Base-by-base conservation (phyloP, 768 basidiomycete species). In the Lentinula sp. region DNA sequence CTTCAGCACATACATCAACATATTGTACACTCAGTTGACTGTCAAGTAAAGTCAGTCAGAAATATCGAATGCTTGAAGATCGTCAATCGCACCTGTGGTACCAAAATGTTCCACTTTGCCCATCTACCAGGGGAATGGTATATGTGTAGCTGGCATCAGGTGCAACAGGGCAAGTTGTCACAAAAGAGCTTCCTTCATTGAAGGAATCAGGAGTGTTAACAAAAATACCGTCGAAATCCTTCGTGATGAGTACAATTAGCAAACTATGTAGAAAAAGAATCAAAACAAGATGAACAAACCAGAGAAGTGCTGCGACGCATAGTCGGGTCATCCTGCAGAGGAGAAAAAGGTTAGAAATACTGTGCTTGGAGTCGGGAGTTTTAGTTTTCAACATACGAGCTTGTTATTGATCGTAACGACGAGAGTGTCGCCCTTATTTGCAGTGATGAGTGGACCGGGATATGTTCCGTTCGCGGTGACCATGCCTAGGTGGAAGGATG, bases 361-460 rank as follows among this genome's bases (percentile, higher is more conserved):
- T 54, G 13, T 40, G 7, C 34, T 23, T 18, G n/a, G 42, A 35
- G 40, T 46, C 28, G 46, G 35, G n/a, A 50, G 46, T 55, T 39
- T n/a, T 0, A 28, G 28, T 28, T 28, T 28, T 28, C 28, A 28
- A n/a, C 81, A 69, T 37, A 69, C 70, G 42, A 84, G 71, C 37
- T 65, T 52, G 60, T 84, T 80, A 42, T 75, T 70, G 18, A 84
- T 77, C 16, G 76, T 79, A 46, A 84, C 71, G 21, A 59, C 57
- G 55, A 82, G 75, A 32, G 69, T 69, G 53, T 78, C 73, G 5
- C 80, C 77, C 61, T 82, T 85, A 23, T 72, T 69, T 18, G 67
- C 68, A 5, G 64, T 68, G 64, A 85, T 78, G 51, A 78, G 64
- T 7, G 83, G 83, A 5, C 80, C 83, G 16, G 83, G 83, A 63